phyloP scores from a whole-genome alignment of 2,329 filamentous ascomycete species.

The Tolypocladium tropicale region DNA sequence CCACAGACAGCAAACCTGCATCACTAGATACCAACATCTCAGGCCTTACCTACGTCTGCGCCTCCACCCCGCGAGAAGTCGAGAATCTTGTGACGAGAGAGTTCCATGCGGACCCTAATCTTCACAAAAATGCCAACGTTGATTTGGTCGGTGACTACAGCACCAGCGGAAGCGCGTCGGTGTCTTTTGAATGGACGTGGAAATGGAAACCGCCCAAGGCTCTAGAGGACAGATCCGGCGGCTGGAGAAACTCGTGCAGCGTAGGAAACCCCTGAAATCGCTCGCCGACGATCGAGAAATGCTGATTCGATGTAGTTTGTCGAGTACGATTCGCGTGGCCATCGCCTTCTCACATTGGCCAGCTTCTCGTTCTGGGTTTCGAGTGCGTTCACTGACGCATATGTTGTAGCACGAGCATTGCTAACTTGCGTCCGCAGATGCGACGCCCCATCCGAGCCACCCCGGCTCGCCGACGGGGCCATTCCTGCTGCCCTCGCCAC shows the following conservation, averaged over 20 bases:
- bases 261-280: conserved; percentile 32
- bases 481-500: conserved; percentile 63
- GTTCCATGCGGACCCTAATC: conserved; percentile 92
- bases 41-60: conserved; percentile 86
- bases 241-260: conserved; percentile 94
- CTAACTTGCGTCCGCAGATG: conserved; percentile 25
- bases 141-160: conserved; percentile 87
- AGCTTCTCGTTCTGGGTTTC: conserved; percentile 95
- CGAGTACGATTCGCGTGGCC: conserved; percentile 90
- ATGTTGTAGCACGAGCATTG: not conserved
- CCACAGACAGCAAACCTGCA: conserved; percentile 36
- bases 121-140: conserved; percentile 96
- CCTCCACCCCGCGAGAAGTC: conserved; percentile 73
- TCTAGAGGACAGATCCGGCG: conserved; percentile 72
- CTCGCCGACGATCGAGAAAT: not conserved
- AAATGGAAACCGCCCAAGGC: conserved; percentile 87
- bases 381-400: conserved; percentile 38
- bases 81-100: conserved; percentile 91
- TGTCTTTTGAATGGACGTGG: conserved; percentile 93
- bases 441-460: conserved; percentile 34
- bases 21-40: conserved; percentile 66
- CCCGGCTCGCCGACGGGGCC: conserved; percentile 60
- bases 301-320: conserved; percentile 56
- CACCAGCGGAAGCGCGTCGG: conserved; percentile 71
- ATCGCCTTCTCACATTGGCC: conserved; percentile 77